Conservation (phyloP, 352 stramenopile genomes). For the Pythium brassicae region DNA sequence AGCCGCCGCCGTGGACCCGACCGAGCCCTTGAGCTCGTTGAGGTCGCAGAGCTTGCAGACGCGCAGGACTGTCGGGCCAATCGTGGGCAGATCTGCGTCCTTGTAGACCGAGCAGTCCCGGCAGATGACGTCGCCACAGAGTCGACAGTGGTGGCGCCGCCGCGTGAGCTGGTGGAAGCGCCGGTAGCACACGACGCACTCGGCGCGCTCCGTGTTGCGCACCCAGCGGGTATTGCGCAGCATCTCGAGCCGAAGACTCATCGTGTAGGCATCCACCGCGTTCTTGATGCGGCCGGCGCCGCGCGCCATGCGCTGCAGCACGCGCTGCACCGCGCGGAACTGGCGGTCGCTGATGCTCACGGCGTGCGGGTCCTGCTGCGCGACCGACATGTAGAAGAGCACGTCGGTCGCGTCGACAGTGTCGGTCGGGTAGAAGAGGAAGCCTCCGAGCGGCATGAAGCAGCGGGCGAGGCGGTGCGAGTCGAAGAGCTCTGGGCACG, state of each 20-base stretch:
- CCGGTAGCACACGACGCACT: constrained; percentile 63
- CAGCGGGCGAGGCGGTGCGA: constrained; percentile 58
- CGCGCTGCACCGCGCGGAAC: constrained; percentile 52
- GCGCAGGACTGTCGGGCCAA: constrained; percentile 57
- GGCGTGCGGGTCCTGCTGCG: constrained; percentile 12
- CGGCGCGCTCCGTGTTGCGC: constrained; percentile 36
- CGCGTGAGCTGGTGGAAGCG: constrained; percentile 65
- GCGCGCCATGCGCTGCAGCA: constrained; percentile 53
- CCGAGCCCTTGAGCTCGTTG: constrained; percentile 17
- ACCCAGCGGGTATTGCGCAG: constrained; percentile 50
- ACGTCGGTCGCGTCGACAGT: constrained; percentile 57
- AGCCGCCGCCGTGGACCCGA: constrained; percentile 10
- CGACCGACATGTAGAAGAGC: constrained; percentile 72
- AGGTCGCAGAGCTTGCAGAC: constrained; percentile 63
- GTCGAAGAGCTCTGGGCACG: constrained; percentile 59
- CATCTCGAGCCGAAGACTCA: constrained; percentile 57
- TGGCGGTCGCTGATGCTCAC: constrained; percentile 45
- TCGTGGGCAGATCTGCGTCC: constrained; percentile 55
- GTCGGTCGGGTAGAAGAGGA: constrained; percentile 64
- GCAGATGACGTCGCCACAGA: constrained; percentile 77
- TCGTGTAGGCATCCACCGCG: constrained; percentile 54
- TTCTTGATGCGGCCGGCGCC: constrained; percentile 47
- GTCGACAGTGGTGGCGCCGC: constrained; percentile 67
- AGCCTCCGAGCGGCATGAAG: constrained; percentile 57
- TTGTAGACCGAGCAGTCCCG: constrained; percentile 70